Base-by-base conservation (phyloP, 2,329 filamentous ascomycete species). In the Blastomyces silverae region DNA sequence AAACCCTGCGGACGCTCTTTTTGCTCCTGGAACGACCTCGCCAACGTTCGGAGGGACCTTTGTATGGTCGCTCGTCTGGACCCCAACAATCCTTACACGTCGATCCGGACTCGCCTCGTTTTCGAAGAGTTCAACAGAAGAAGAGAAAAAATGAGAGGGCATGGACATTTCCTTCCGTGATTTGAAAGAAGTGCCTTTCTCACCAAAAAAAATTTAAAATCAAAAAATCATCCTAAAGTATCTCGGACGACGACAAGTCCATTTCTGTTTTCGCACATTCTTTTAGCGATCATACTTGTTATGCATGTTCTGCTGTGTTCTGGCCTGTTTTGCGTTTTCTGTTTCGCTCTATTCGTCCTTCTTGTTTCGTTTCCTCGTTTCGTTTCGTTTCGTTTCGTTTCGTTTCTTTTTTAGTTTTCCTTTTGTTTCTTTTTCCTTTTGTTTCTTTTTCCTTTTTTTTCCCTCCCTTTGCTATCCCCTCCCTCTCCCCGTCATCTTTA, bases 181-280 rank as follows among this genome's bases (percentile, higher is more conserved):
- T 64, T 58, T 17, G 42, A 25, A 44, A n/a, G n/a, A n/a, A 60
- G 31, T n/a, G 53, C 42, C 55, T 44, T 31, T 58, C 58, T 55
- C 58, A 25, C 46, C 34, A 60, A 68, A 67, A 69, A 69, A 69
- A 69, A 61, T 11, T 61, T 53, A 46, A 66, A 66, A 68, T 56
- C 15, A 62, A 44, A 69, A 69, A 69, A 69, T 66, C 64, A 68
- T 67, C 53, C 66, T 67, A 69, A 68, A 69, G 67, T 44, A 67
- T 69, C 67, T 69, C 67, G 62, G 64, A 64, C 65, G 67, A 69
- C 65, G 67, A 69, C 64, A 68, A 69, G 65, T 66, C 64, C 56
- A 67, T 65, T 67, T 66, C 58, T 66, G 55, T 62, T 64, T n/a
- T 67, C 61, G 55, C 66, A 66, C 64, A 60, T 25, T 67, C 60